A percentile compares a stretch with the other conserved stretches of the same genome.
These are phyloP conservation scores for Trametes gibbosa DNA, from an alignment of 768 basidiomycete genomes.

Conservation along the genomic window DNA sequence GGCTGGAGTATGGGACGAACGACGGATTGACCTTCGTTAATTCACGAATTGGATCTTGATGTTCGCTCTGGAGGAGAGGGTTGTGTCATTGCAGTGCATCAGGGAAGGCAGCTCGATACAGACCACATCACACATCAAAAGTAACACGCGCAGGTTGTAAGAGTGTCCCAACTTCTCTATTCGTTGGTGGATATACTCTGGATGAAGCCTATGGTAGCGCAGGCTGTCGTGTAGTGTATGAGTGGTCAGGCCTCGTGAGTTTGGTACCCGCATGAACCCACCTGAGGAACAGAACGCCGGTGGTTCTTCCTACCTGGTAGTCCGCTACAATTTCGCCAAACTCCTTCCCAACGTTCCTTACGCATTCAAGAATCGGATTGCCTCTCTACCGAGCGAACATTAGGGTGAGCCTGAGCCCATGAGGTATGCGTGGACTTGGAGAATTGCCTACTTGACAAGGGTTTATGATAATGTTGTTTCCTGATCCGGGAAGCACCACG, in stretches of 20 bases:
- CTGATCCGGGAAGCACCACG: constrained; percentile 32
- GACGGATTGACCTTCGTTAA: constrained; percentile 67
- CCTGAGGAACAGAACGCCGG: constrained; percentile 92
- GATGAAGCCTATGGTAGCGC: constrained; percentile 93
- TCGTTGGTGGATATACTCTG: constrained; percentile 91
- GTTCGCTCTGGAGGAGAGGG: constrained; percentile 64
- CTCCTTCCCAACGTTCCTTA: constrained; percentile 89
- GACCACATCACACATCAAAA: constrained; percentile 91
- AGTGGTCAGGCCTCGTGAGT: no score
- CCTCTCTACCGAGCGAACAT: constrained; percentile 52
- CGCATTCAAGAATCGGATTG: constrained; percentile 85
- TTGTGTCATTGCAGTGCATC: background rate
- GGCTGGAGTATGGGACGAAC: background rate
- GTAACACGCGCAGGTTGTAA: constrained; percentile 81
- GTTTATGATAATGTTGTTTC: constrained; percentile 35
- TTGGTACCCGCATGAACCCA: constrained; percentile 25
- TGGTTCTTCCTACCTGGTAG: constrained; percentile 94
- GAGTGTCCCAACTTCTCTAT: constrained; percentile 82
- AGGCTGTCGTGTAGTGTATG: constrained; percentile 46
- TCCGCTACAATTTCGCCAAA: constrained; percentile 93
- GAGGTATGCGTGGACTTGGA: no score
- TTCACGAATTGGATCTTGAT: constrained; percentile 88
- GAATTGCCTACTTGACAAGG: constrained; percentile 28
- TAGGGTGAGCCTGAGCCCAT: background rate
- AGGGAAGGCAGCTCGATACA: constrained; percentile 31